Evolutionary conservation across 352 stramenopile genomes (phyloP), one percentile per base, ranked within the genome.

Genomic region (Pythium vanterpoolii): DNA sequence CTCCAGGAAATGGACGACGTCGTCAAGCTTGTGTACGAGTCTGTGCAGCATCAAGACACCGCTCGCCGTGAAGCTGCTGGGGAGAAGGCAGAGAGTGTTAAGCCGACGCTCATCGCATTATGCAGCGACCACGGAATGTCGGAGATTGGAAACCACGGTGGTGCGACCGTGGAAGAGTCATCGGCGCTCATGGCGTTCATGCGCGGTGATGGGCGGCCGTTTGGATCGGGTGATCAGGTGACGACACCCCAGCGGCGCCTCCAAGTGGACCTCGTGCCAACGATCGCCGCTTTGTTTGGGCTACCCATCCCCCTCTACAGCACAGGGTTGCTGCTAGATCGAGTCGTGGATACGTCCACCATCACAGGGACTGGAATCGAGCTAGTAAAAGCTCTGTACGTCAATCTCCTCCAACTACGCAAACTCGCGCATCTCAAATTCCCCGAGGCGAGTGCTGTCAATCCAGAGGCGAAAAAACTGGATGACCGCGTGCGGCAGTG

Each of bases 81-180:
- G 4, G 9, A 51, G 30, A 31, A 40, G 0, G 60, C 60, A 0
- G 42, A 82, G 19, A 31, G 57, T 19, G 71, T 66, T 3, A 53
- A 70, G 19, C 66, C 84, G 2, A 90, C 83, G 16, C 55, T 96
- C n/a, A 64, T 96, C 1, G 40, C 94, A 16, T 40, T 96, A 16
- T 93, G 87, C 56, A 95, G 86, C 31, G 87, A 96, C 60, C 87
- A 96, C 55, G 87, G 86, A 21, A 96, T 96, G 87, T 94, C 87
- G 7, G 86, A 96, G 57, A 76, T 87, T 23, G 87, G 87, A 5
- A 96, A 95, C 38, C 87, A 96, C 49, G 87, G 87, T 6, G 87
- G 87, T 16, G 84, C 87, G 4, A 94, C 86, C 0, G 53, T 93
- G 1, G 86, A 95, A 53, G 87, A 96, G 45, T 86, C 86, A 0